These are phyloP conservation scores for Apiospora hydei DNA, from an alignment of 2,329 filamentous ascomycete genomes.

Conservation along the genomic window DNA sequence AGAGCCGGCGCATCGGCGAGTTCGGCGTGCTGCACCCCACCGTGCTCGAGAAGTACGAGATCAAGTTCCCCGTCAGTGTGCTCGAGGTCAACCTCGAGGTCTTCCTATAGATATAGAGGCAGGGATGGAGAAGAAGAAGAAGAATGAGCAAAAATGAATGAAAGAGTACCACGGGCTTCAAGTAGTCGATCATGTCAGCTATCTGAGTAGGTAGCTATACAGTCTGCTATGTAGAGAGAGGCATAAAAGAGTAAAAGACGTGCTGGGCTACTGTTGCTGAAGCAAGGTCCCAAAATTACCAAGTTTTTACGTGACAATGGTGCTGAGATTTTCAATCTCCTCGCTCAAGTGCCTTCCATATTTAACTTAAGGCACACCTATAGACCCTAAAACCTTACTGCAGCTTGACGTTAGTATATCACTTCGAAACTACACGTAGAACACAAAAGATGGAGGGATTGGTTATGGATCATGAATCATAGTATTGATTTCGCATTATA, in stretches of 20 bases:
- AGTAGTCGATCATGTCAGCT: neutral
- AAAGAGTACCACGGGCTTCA: neutral
- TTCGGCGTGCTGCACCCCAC: slow-evolving; percentile 95
- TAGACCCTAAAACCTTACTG: neutral
- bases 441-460: neutral
- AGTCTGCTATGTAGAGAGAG: neutral
- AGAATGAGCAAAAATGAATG: neutral
- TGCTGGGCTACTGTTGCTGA: neutral
- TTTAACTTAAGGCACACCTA: neutral
- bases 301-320: neutral
- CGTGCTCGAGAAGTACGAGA: slow-evolving; percentile 76
- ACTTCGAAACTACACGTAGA: neutral
- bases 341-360: neutral
- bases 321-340: neutral
- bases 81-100: slow-evolving; percentile 94
- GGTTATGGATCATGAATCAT: neutral
- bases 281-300: neutral
- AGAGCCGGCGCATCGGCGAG: slow-evolving; percentile 80
- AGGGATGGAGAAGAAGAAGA: neutral
- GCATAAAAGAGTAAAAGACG: neutral
- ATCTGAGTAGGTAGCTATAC: neutral
- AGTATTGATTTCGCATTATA: slow-evolving; percentile 16
- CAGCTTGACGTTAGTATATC: neutral
- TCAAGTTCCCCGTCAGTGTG: slow-evolving; percentile 83
- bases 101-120: slow-evolving; percentile 54